These are phyloP conservation scores for Rhodotorula sp. DNA, from an alignment of 1,284 basidiomycete genomes.

Conservation along the genomic window DNA sequence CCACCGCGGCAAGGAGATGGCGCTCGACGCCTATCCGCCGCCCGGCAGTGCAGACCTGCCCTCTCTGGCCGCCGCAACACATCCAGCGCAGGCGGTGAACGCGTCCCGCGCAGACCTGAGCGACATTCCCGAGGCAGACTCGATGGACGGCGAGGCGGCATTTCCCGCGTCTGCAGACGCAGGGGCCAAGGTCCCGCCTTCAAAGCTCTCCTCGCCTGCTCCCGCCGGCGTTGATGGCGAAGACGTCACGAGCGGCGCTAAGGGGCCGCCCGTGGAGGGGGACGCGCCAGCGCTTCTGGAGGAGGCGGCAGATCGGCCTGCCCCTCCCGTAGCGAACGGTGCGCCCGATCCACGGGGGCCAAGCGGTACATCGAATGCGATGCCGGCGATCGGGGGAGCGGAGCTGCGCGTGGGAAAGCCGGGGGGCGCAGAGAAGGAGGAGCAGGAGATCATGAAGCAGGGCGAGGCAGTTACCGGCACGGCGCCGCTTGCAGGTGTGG, in stretches of 20 bases:
- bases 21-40: neutral
- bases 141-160: neutral
- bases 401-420: neutral
- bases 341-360: too few relatives aligned
- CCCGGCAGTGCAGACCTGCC: too few relatives aligned
- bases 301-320: neutral
- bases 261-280: neutral
- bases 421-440: too few relatives aligned
- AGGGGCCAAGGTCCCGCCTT: too few relatives aligned
- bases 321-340: too few relatives aligned
- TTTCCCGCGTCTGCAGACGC: rapidly evolving
- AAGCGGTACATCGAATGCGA: too few relatives aligned
- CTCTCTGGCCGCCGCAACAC: too few relatives aligned
- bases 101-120: neutral
- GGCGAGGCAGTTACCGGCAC: too few relatives aligned
- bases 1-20: neutral
- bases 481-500: too few relatives aligned
- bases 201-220: too few relatives aligned
- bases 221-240: too few relatives aligned
- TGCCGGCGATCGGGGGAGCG: too few relatives aligned
- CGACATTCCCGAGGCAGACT: slow-evolving; percentile 1
- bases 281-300: neutral
- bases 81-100: neutral
- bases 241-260: neutral
- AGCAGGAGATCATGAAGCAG: neutral